Conservation (phyloP, 2,329 filamentous ascomycete species). For the Aspergillus ruber region DNA sequence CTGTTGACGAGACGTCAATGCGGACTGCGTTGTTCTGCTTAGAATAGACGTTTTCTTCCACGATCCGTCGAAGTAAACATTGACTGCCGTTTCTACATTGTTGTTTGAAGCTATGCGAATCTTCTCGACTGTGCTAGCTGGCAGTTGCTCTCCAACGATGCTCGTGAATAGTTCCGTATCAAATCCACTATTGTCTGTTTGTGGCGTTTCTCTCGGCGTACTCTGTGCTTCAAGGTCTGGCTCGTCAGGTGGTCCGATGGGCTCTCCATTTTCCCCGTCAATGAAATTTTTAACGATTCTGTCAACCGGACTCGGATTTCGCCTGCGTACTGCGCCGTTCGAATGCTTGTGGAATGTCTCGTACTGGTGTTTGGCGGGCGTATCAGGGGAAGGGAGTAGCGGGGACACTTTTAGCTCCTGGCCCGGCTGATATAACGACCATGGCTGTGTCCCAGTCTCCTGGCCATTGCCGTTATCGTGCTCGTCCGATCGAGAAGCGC, state of each 20-base stretch:
- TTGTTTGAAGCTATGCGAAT: constrained; percentile 46
- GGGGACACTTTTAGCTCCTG: neutral
- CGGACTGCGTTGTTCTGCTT: constrained; percentile 5
- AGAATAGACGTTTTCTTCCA: constrained; percentile 41
- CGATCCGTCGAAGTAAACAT: constrained; percentile 59
- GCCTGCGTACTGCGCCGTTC: neutral
- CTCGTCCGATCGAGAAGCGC: constrained; percentile 2
- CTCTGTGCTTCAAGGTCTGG: neutral
- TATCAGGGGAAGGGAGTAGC: neutral
- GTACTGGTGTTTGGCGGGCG: neutral
- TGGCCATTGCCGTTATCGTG: neutral
- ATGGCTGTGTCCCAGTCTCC: neutral
- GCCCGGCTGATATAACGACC: neutral
- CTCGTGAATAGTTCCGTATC: constrained; percentile 50
- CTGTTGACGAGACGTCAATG: constrained; percentile 6
- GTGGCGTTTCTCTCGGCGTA: neutral
- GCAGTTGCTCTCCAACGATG: constrained; percentile 51
- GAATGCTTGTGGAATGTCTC: neutral
- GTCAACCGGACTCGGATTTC: neutral
- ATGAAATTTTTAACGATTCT: neutral
- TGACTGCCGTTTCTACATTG: constrained; percentile 56
- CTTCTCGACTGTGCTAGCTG: constrained; percentile 38
- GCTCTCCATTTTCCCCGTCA: neutral
- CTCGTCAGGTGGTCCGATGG: too few relatives aligned
- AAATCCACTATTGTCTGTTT: constrained; percentile 36